phyloP scores from a whole-genome alignment of 495 filamentous ascomycete genomes.

The Penicillium cosmopolitanum region DNA sequence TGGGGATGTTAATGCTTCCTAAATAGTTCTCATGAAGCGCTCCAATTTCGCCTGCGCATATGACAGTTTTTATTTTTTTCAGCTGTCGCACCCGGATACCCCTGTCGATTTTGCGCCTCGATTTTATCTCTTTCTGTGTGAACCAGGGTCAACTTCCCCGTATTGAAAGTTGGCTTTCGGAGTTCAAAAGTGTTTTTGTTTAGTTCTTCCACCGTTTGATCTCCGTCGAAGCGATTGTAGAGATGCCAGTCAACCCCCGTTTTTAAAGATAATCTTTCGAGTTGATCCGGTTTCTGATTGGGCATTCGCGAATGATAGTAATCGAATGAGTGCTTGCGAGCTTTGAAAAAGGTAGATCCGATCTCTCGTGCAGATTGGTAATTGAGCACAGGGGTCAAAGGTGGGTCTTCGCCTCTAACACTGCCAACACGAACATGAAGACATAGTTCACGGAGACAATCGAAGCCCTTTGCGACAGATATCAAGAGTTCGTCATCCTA shows the following conservation, averaged over 20 bases:
- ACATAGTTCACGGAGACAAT: not conserved
- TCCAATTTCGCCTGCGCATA: not conserved
- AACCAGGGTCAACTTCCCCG: not conserved
- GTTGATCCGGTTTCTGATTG: not conserved
- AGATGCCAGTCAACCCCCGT: not conserved
- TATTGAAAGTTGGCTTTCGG: not conserved
- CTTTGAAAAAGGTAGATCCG: not conserved
- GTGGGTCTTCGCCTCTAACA: not conserved
- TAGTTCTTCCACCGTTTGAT: not conserved
- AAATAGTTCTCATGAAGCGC: not conserved
- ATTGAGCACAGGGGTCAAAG: not conserved
- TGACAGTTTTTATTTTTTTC: not conserved
- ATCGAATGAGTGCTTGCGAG: not conserved
- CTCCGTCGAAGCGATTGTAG: not conserved
- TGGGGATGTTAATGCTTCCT: not conserved
- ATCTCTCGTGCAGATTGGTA: constrained; percentile 8
- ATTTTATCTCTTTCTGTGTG: not conserved
- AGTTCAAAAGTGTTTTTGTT: constrained; percentile 3
- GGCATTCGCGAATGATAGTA: not conserved
- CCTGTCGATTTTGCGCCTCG: not conserved
- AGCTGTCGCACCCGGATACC: not conserved
- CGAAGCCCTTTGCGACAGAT: not conserved
- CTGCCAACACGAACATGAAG: constrained; percentile 5
- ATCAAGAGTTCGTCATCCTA: not conserved
- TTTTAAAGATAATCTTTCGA: not conserved